Conservation (phyloP, 495 filamentous ascomycete genomes). For the Darksidea phi region DNA sequence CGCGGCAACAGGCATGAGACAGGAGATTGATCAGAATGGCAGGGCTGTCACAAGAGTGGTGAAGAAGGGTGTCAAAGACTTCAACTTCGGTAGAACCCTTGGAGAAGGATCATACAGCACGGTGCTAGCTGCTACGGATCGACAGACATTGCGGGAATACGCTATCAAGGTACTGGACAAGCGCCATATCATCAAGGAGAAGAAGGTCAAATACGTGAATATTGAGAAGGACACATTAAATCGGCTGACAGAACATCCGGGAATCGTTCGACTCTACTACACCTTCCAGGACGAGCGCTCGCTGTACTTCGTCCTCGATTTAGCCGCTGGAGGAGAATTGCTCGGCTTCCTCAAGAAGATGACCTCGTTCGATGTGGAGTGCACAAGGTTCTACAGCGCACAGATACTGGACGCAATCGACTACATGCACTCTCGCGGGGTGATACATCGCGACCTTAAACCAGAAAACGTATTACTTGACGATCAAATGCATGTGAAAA, state of each 20-base stretch:
- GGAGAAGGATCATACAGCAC: slow-evolving; percentile 99
- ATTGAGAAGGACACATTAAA: slow-evolving; percentile 99
- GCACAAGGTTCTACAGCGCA: slow-evolving; percentile 89
- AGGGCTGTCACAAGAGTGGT: slow-evolving; percentile 76
- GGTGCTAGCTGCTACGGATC: slow-evolving; percentile 89
- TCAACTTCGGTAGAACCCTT: slow-evolving; percentile 85
- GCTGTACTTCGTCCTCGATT: slow-evolving; percentile 93
- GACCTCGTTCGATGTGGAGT: slow-evolving; percentile 92
- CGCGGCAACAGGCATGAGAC: slow-evolving; percentile 73
- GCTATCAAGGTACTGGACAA: slow-evolving; percentile 99
- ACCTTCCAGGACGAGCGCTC: slow-evolving; percentile 97
- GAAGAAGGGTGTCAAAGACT: slow-evolving; percentile 97
- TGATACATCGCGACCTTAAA: slow-evolving; percentile 96
- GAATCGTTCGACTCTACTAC: slow-evolving; percentile 95
- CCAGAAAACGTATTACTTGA: slow-evolving; percentile 97
- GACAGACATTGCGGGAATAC: slow-evolving; percentile 93
- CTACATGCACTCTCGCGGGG: slow-evolving; percentile 94
- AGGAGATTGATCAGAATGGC: slow-evolving; percentile 80
- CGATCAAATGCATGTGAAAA: slow-evolving; percentile 95
- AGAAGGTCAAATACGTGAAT: slow-evolving; percentile 99
- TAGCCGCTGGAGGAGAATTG: slow-evolving; percentile 89
- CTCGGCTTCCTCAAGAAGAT: slow-evolving; percentile 91
- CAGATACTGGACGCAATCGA: slow-evolving; percentile 96
- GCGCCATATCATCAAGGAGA: slow-evolving; percentile 99
- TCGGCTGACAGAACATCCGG: slow-evolving; percentile 91